Conservation (phyloP, 208 protist species). For the Trichomonas vaginalis region DNA sequence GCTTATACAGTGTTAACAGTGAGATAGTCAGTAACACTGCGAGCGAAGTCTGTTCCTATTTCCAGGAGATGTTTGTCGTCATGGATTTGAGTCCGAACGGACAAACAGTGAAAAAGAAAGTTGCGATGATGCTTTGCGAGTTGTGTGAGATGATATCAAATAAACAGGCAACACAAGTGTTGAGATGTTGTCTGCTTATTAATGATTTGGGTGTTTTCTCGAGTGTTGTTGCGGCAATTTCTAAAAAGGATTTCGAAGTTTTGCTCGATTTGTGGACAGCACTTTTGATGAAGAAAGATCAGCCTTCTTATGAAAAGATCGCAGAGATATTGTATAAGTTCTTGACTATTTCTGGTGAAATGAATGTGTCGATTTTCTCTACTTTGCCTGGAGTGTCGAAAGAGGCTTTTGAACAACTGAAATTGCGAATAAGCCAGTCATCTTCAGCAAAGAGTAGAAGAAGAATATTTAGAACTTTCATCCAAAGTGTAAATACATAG, state of each 20-base stretch:
- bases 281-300: not conserved
- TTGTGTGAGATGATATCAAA: not conserved
- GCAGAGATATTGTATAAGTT: not conserved
- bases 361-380: not conserved
- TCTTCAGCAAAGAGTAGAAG: not conserved
- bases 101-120: not conserved
- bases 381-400: not conserved
- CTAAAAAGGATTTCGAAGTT: not conserved
- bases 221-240: not conserved
- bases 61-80: not conserved
- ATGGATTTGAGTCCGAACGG: not conserved
- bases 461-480: not conserved
- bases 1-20: not conserved
- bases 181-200: not conserved
- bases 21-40: not conserved
- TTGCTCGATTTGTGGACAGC: not conserved
- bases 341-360: not conserved
- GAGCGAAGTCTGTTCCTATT: not conserved
- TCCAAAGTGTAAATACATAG: not conserved
- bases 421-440: not conserved
- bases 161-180: not conserved
- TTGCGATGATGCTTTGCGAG: not conserved
- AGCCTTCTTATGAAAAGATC: not conserved
- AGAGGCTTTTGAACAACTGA: not conserved
- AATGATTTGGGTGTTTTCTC: not conserved